Conservation (phyloP, 306 rosid genomes). For the Adenanthera pavonina region DNA sequence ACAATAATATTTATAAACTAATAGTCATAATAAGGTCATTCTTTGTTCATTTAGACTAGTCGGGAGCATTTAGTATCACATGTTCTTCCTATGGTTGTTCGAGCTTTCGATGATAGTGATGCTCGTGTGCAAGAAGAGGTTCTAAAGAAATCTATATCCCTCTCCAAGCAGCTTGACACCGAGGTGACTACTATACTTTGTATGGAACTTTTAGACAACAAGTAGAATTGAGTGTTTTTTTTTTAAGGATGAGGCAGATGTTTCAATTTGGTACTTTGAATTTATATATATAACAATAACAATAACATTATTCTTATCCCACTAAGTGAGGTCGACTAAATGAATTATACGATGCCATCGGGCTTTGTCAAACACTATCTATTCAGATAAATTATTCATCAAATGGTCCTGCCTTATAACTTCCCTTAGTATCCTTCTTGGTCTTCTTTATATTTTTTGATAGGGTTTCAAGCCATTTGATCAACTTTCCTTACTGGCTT, state of each 20-base stretch:
- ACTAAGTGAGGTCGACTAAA: no score
- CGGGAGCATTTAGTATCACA: slow-evolving; percentile 80
- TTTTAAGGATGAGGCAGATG: background rate
- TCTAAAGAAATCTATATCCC: slow-evolving; percentile 76
- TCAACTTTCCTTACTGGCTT: no score
- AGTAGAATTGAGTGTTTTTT: background rate
- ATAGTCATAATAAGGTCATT: background rate
- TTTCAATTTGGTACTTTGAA: background rate
- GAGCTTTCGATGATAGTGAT: slow-evolving; percentile 94
- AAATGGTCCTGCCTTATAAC: no score
- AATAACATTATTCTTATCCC: no score
- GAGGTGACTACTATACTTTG: slow-evolving; percentile 65
- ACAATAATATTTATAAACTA: background rate
- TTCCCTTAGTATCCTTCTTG: no score
- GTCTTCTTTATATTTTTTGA: no score
- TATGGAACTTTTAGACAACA: background rate
- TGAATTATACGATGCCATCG: no score
- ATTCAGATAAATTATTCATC: no score
- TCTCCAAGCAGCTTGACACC: slow-evolving; percentile 79
- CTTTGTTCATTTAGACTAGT: slow-evolving; percentile 65
- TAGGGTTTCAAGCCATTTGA: no score
- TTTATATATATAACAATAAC: no score
- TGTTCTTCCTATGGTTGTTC: slow-evolving; percentile 93
- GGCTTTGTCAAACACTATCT: no score
- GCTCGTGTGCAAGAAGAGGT: slow-evolving; percentile 97